A percentile compares a stretch with the other conserved stretches of the same genome.
phyloP scores from a whole-genome alignment of 805 yeast genomes.

The Saccharomycopsis lassenensis region DNA sequence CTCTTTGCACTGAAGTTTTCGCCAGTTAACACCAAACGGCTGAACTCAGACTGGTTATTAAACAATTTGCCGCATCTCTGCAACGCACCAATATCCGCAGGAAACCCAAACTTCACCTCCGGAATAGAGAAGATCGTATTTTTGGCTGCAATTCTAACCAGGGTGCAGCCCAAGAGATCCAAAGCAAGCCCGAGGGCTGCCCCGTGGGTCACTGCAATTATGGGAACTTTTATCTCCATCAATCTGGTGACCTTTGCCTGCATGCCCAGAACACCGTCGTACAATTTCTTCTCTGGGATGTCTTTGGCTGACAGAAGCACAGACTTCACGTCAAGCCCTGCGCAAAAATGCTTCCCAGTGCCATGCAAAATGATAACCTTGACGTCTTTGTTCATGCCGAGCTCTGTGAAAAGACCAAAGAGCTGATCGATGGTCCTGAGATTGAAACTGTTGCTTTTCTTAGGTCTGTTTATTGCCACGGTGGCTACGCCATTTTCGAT shows the following conservation, averaged over 20 bases:
- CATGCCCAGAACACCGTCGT: no score
- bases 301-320: conserved; percentile 1
- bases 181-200: conserved; percentile 54
- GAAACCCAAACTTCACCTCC: conserved; percentile 63
- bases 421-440: conserved; percentile 48
- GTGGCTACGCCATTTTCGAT: conserved; percentile 32
- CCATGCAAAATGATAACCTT: conserved; percentile 49
- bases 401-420: conserved; percentile 32
- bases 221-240: no score
- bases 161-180: conserved; percentile 50
- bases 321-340: conserved; percentile 52
- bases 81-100: conserved; percentile 71
- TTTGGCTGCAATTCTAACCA: conserved; percentile 44
- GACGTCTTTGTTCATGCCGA: conserved; percentile 34
- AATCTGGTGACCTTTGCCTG: no score
- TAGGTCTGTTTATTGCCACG: conserved; percentile 52
- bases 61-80: conserved; percentile 51
- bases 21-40: conserved; percentile 54
- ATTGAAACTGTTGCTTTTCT: conserved; percentile 46
- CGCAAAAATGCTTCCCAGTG: conserved; percentile 42
- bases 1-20: conserved; percentile 41
- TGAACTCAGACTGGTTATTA: conserved; percentile 44
- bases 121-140: conserved; percentile 48
- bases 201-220: conserved; percentile 60
- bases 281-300: no score